Base-by-base conservation (phyloP, 805 yeast genomes). In the Scheffersomyces lignosus region DNA sequence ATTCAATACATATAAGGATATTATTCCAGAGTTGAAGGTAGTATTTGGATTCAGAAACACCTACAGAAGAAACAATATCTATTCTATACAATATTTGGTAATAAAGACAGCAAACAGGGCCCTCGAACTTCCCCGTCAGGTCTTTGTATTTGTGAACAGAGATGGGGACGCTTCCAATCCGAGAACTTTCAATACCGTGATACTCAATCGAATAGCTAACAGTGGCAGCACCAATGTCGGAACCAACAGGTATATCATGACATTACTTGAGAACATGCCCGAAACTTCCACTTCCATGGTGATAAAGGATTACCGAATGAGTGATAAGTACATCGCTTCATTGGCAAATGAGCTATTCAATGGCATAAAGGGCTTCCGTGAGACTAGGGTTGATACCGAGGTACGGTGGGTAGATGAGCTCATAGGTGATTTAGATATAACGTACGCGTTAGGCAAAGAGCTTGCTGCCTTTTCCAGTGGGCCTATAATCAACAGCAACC, bases 401-500 rank as follows among this genome's bases (percentile, higher is more conserved):
- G 24, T 20, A 10, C 7, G 24, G 24, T 10, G 7, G 7, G 10
- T 20, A 10, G 41, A 27, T 2, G 22, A 9, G 3, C n/a, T 30
- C 2, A 26, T 43, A 2, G 49, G 49, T 1, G 41, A 41, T 23
- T 12, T 45, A 7, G 45, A 45, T 18, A 18, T 45, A 8, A 38
- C 44, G 15, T 45, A 45, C 29, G 15, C 28, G 7, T 20, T 10
- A 20, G 24, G 10, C 7, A 7, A 7, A 20, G 10, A 20, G 24
- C 10, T 10, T 20, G 10, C 9, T 10, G 10, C 24, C 10, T 20
- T 20, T 20, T 20, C 24, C 24, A 20, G 10, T 20, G 24, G 24
- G 10, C 24, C 24, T 7, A 35, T 31, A 2, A 47, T 47, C 26
- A 45, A 48, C 27, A 44, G 36, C 15, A 45, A 48, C 24, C 38